These are phyloP conservation scores for Tillandsia fasciculata DNA, from an alignment of 176 grass and related monocot genomes.

Conservation along the genomic window DNA sequence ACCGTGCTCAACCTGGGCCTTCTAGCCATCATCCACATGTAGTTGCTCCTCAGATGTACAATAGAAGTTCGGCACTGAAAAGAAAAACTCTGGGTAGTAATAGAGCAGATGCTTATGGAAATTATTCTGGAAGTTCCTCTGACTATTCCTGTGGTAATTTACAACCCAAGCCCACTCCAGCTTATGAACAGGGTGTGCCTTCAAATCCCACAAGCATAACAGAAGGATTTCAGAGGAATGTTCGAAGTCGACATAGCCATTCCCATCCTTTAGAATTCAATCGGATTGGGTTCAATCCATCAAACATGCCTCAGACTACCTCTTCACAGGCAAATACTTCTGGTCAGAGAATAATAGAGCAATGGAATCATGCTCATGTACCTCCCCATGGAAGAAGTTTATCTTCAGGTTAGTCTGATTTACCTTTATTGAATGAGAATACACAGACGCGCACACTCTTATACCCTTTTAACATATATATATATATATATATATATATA, in stretches of 20 bases:
- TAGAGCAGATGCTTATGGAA: not conserved
- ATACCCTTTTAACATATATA: constrained; percentile 3
- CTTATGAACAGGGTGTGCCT: not conserved
- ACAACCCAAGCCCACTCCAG: not conserved
- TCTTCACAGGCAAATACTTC: constrained; percentile 27
- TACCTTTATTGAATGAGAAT: not conserved
- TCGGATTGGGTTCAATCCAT: constrained; percentile 1
- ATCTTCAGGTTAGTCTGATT: constrained; percentile 36
- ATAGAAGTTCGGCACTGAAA: not conserved
- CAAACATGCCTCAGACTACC: not conserved
- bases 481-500: constrained; percentile 1
- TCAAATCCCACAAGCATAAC: constrained; percentile 18
- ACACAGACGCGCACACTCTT: not conserved
- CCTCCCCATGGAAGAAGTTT: constrained; percentile 16
- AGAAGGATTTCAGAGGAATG: constrained; percentile 53
- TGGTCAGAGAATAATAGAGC: constrained; percentile 7
- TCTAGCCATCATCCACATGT: not conserved
- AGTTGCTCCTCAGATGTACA: not conserved
- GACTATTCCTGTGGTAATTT: not conserved
- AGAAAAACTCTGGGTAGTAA: not conserved
- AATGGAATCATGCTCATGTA: constrained; percentile 22
- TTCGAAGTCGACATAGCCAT: constrained; percentile 33
- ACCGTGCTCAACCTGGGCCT: not conserved
- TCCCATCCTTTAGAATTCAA: constrained; percentile 8
- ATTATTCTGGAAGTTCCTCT: constrained; percentile 2